Base-by-base conservation (phyloP, 108 stramenopile species). In the Nitzschia sp. region DNA sequence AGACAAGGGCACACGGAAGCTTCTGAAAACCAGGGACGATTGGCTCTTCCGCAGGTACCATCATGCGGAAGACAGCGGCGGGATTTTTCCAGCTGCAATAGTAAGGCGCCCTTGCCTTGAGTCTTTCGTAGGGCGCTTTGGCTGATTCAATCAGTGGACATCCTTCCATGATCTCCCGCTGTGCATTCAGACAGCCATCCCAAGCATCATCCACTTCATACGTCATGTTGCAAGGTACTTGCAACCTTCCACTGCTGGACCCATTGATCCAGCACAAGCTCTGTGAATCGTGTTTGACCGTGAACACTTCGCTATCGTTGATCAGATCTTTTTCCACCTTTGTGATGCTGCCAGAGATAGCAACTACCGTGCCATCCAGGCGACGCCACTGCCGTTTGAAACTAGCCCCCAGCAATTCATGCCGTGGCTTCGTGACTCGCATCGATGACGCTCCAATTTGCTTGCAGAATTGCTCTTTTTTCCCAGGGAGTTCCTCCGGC, bases 121-220 rank as follows among this genome's bases (percentile, higher is more conserved):
- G 25, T 46, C 23, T 11, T 8, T 64, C 42, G 1, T 13, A 29
- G 1, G 2, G 25, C 9, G 58, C 31, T 1, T 34, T 3, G 4
- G 28, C 28, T 25, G 25, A 17, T 18, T 15, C 30, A 17, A 13
- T 32, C 17, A 24, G 18, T 31, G 24, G 11, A 1, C 32, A n/a
- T n/a, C n/a, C n/a, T n/a, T n/a, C n/a, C n/a, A n/a, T n/a, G 13
- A 6, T 13, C 6, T 42, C 6, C 13, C 13, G 38, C 9, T 6
- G 13, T 9, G 38, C 13, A 42, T 42, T n/a, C 1, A 66, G n/a
- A 13, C 65, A 66, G 23, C 65, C 65, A 66, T 54, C 65, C 48
- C 65, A 66, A 29, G 48, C 65, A 1, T 51, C 47, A 31, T 66
- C 26, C 2, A 15, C 18, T 23, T 64, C 63, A 1, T 28, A n/a